Conservation (phyloP, 257 asterid species). For the Avicennia marina region DNA sequence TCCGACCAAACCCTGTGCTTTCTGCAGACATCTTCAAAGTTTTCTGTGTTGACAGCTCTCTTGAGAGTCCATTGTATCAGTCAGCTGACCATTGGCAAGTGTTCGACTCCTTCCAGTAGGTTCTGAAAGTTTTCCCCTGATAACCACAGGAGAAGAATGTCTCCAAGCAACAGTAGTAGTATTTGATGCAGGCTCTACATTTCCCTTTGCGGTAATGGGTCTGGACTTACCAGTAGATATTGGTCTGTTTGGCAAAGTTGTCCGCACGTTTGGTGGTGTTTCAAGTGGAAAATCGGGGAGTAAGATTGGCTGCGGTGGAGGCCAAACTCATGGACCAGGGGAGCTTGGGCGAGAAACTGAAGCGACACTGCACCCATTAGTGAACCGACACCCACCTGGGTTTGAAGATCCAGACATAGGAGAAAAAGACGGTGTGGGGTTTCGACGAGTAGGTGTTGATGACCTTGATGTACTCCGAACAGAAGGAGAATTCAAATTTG, state of each 20-base stretch:
- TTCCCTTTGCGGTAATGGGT: constrained; percentile 60
- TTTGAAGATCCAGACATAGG: constrained; percentile 53
- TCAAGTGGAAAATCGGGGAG: constrained; percentile 85
- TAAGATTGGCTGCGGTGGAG: constrained; percentile 65
- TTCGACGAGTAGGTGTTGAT: constrained; percentile 93
- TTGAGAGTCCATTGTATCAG: constrained; percentile 52
- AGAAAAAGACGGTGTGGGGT: constrained; percentile 49
- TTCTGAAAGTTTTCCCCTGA: constrained; percentile 75
- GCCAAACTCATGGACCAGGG: constrained; percentile 77
- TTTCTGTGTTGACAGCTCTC: constrained; percentile 59
- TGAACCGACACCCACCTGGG: constrained; percentile 51
- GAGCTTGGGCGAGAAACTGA: constrained; percentile 94
- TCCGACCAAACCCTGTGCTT: constrained; percentile 78
- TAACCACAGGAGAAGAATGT: constrained; percentile 71
- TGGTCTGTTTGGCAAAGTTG: constrained; percentile 89
- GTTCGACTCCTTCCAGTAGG: constrained; percentile 59
- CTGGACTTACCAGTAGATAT: constrained; percentile 94
- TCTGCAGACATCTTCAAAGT: constrained; percentile 73
- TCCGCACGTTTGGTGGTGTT: constrained; percentile 92
- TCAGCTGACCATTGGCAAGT: constrained; percentile 47
- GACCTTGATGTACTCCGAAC: constrained; percentile 74
- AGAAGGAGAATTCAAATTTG: constrained; percentile 48
- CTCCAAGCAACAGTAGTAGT: constrained; percentile 44
- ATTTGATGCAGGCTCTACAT: constrained; percentile 39
- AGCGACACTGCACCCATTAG: constrained; percentile 48